Evolutionary conservation across 768 basidiomycete genomes (phyloP).

Genomic region (Pleurotus cornucopiae): DNA sequence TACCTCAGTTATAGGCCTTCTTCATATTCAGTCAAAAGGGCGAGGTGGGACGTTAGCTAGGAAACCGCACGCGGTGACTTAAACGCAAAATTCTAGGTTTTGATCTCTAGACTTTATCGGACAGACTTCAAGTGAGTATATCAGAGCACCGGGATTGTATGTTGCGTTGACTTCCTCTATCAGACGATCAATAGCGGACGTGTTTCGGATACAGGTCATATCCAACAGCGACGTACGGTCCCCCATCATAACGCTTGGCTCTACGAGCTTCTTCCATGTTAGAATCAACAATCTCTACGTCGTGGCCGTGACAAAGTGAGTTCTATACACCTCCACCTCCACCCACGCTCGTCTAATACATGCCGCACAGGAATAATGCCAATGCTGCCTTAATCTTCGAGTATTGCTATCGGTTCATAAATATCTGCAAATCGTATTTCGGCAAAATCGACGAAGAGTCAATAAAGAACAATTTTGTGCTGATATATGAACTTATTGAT

Average conservation of each 20-base stretch:
- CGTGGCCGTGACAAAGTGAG: conserved; percentile 92
- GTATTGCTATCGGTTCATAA: conserved; percentile 94
- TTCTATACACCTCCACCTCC: conserved; percentile 8
- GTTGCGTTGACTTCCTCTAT: conserved; percentile 7
- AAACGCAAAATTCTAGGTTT: conserved; percentile 50
- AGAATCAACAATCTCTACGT: conserved; percentile 93
- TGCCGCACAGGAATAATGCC: conserved; percentile 74
- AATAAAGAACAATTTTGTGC: conserved; percentile 98
- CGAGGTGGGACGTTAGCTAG: conserved; percentile 56
- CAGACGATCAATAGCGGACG: conserved; percentile 95
- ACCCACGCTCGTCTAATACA: background rate
- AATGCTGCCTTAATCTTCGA: conserved; percentile 98
- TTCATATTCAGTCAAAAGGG: conserved; percentile 99
- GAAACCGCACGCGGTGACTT: background rate
- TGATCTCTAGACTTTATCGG: conserved; percentile 94
- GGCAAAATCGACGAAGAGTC: conserved; percentile 97
- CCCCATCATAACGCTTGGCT: conserved; percentile 95
- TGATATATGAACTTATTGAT: conserved; percentile 97
- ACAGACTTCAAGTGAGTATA: conserved; percentile 88
- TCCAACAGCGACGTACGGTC: conserved; percentile 96
- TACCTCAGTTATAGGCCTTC: conserved; percentile 64
- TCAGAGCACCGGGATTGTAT: background rate
- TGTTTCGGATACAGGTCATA: conserved; percentile 98
- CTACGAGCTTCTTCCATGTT: conserved; percentile 99
- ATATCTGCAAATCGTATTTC: conserved; percentile 93